Conservation (phyloP, 2,329 filamentous ascomycete genomes). For the Diaporthe destruens region DNA sequence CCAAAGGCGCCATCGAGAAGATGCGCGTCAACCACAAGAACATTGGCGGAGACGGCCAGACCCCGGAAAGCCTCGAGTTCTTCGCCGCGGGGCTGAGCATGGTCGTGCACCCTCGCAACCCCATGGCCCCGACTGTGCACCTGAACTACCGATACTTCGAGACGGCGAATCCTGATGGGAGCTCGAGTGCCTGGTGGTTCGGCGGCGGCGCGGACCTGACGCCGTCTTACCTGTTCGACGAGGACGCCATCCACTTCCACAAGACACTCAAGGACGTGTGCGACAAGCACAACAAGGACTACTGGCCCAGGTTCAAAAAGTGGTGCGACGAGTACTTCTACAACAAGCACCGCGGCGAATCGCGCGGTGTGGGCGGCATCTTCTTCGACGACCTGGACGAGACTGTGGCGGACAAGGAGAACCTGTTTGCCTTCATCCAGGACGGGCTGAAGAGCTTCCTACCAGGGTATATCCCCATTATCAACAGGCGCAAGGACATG, state of each 20-base stretch:
- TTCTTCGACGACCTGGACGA: constrained; percentile 99
- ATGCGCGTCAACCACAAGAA: constrained; percentile 97
- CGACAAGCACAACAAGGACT: constrained; percentile 90
- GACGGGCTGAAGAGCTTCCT: constrained; percentile 89
- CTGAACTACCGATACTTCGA: constrained; percentile 99
- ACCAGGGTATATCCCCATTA: constrained; percentile 90
- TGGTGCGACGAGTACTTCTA: constrained; percentile 99
- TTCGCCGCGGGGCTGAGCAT: constrained; percentile 95
- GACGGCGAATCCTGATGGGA: constrained; percentile 86
- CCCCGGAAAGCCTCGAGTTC: constrained; percentile 86
- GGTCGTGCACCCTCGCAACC: constrained; percentile 93
- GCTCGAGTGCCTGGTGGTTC: constrained; percentile 95
- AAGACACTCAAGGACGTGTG: constrained; percentile 91
- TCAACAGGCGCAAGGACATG: constrained; percentile 92
- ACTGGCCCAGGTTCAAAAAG: constrained; percentile 95
- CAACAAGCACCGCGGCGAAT: constrained; percentile 90
- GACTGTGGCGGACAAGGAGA: constrained; percentile 86
- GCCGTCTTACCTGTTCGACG: constrained; percentile 93
- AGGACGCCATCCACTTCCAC: constrained; percentile 98
- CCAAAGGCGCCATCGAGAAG: constrained; percentile 86
- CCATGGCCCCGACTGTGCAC: constrained; percentile 97
- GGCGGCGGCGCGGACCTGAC: constrained; percentile 95
- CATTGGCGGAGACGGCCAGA: constrained; percentile 73
- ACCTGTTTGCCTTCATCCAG: constrained; percentile 89
- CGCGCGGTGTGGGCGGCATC: constrained; percentile 91